Percentiles rank a stretch among this genome's conserved stretches.
phyloP scores from a whole-genome alignment of 2,329 filamentous ascomycete genomes.

The Dendryphion nanum region DNA sequence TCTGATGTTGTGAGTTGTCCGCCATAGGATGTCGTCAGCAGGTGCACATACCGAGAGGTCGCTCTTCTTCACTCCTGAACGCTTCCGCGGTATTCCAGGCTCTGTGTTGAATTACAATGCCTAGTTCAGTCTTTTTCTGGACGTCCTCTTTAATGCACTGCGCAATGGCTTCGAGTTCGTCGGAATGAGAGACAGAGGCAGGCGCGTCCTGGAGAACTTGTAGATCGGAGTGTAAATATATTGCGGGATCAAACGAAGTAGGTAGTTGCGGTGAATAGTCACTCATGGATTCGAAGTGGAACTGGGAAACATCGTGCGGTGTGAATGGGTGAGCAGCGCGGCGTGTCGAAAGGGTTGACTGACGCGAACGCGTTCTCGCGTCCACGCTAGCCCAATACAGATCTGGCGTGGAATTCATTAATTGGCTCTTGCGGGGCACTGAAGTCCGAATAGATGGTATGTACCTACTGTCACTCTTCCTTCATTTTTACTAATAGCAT shows the following conservation, averaged over 20 bases:
- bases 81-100: constrained; percentile 47
- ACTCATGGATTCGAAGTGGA: neutral
- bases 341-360: too few relatives aligned
- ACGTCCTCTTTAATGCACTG: constrained; percentile 42
- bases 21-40: neutral
- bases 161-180: constrained; percentile 50
- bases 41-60: constrained; percentile 28
- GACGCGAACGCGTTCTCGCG: too few relatives aligned
- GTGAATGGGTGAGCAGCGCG: too few relatives aligned
- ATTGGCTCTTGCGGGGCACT: too few relatives aligned
- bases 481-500: too few relatives aligned
- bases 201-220: constrained; percentile 19
- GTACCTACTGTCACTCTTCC: too few relatives aligned
- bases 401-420: too few relatives aligned
- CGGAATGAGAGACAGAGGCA: constrained; percentile 35
- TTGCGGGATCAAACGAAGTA: constrained; percentile 52
- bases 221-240: constrained; percentile 49
- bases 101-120: constrained; percentile 53
- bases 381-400: too few relatives aligned
- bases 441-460: too few relatives aligned
- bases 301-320: too few relatives aligned
- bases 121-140: constrained; percentile 41
- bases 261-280: constrained; percentile 31
- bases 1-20: constrained; percentile 26
- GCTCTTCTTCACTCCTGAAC: constrained; percentile 51